These are phyloP conservation scores for Ogataea neopini DNA, from an alignment of 805 yeast genomes.

Conservation along the genomic window DNA sequence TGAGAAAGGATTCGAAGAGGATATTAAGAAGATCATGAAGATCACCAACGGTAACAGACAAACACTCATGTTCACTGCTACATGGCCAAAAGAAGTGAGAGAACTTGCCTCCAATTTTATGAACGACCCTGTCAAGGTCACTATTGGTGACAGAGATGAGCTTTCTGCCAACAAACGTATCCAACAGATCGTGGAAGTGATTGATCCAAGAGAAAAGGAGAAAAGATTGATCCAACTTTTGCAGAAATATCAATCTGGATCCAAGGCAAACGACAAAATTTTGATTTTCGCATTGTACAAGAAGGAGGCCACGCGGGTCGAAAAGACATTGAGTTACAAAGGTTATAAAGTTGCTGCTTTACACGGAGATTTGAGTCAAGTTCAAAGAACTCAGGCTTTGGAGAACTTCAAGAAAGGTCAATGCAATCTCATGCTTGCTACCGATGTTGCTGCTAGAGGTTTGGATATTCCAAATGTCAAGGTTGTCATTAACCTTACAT, in stretches of 20 bases:
- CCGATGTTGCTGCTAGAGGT: slow-evolving; percentile 98
- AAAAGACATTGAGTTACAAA: slow-evolving; percentile 66
- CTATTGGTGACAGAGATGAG: slow-evolving; percentile 94
- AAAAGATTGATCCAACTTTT: slow-evolving; percentile 69
- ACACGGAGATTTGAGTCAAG: slow-evolving; percentile 94
- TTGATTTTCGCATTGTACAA: slow-evolving; percentile 92
- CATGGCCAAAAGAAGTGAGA: slow-evolving; percentile 99
- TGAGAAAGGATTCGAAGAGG: slow-evolving; percentile 97
- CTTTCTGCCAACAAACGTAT: slow-evolving; percentile 92
- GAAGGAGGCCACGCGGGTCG: slow-evolving; percentile 93
- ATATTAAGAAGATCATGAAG: slow-evolving; percentile 80
- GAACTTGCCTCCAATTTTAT: slow-evolving; percentile 85
- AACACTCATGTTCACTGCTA: slow-evolving; percentile 98
- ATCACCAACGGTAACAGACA: slow-evolving; percentile 63
- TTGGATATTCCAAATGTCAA: slow-evolving; percentile 97
- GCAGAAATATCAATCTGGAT: slow-evolving; percentile 69
- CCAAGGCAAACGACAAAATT: slow-evolving; percentile 71
- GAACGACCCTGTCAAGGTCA: slow-evolving; percentile 82
- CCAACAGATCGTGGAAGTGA: slow-evolving; percentile 89
- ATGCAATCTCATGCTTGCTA: slow-evolving; percentile 79
- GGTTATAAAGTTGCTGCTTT: slow-evolving; percentile 88
- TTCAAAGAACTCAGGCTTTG: slow-evolving; percentile 86
- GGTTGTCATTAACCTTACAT: slow-evolving; percentile 90
- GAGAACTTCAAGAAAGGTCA: slow-evolving; percentile 81
- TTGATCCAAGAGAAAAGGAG: slow-evolving; percentile 82